Base-by-base conservation (phyloP, 2,329 filamentous ascomycete genomes). In the Elsinoe batatas region DNA sequence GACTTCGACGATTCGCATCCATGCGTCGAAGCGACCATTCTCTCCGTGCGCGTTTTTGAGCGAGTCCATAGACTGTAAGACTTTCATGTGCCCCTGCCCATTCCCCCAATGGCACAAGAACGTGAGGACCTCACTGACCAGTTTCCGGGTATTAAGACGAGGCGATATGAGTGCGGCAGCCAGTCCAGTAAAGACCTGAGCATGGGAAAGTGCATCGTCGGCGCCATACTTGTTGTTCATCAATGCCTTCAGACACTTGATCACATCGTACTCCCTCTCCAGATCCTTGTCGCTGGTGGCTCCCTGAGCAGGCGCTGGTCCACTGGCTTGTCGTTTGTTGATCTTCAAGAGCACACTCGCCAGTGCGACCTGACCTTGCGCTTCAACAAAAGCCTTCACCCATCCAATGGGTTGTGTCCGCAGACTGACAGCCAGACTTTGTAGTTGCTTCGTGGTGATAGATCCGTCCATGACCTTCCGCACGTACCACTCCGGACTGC, bases 221-320 rank as follows among this genome's bases (percentile, higher is more conserved):
- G 93, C 93, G 59, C 93, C 93, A 69, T 95, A 97, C 69, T 95
- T 96, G 80, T 96, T 98, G 81, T 98, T 98, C 87, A 97, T 95
- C 57, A 97, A 74, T 32, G 91, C 90, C 75, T 97, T 97, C 57
- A 98, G 73, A 74, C 93, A 97, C 74, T 98, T 98, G 68, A 95
- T 83, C 60, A 98, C 95, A 67, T 97, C 93, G 68, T 97, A 97
- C 72, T 95, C 91, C 62, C 87, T 83, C 66, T 96, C 91, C 50
- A 93, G 77, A 66, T 91, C 88, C 69, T 87, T 89, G 64, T 95
- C 89, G 57, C 74, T 80, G 26, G 76, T 81, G 33, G 76, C 71
- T 54, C 76, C 74, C 33, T 54, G 53, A n/a, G 59, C 60, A 20
- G 81, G 79, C 3, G 83, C 80, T 1, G 87, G 87, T 4, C 88